Base-by-base conservation (phyloP, 2,329 filamentous ascomycete species). In the Fusarium sacchari region DNA sequence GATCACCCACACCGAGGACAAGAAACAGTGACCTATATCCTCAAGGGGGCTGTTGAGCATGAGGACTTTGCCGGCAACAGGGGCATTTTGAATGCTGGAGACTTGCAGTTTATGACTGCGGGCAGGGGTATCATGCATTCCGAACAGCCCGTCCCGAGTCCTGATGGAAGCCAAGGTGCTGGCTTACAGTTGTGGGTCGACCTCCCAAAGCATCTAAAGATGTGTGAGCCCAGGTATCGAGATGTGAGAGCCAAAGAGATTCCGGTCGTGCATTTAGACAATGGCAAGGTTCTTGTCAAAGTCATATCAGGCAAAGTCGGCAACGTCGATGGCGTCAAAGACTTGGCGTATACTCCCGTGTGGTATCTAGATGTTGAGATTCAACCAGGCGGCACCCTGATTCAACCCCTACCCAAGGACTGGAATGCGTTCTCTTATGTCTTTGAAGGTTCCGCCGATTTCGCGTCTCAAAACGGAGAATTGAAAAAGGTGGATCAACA, bases 381-480 rank as follows among this genome's bases (percentile, higher is more conserved):
- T 13, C 22, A 30, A 2, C 46, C 28, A 9, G 46, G 46, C 2
- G 28, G 28, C 7, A 30, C 7, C 0, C 46, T 49, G 3, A 22
- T 49, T 11, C 28, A 49, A 6, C 10, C 22, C 2, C 14, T 49
- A 12, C 46, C 46, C 1, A 13, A n/a, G 22, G 46, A 49, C 18
- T 49, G 28, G 28, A 49, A 49, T 30, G 28, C 28, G 2, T 49
- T 49, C 15, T 17, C 28, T 5, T 30, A 4, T 30, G 10, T 49
- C 0, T 49, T n/a, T 9, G 10, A 49, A 18, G 46, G 46, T 30
- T n/a, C 15, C 13, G 46, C 46, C 0, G 15, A 30, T 30, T 49
- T 49, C 0, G 20, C 0, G 13, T 49, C 46, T 18, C 5, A 3
- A 13, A 13, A 0, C 3, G 20, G 14, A 12, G 10, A 0, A 4